These are phyloP conservation scores for Umbellularia californica DNA, from an alignment of 164 flowering plant genomes.

Conservation along the genomic window DNA sequence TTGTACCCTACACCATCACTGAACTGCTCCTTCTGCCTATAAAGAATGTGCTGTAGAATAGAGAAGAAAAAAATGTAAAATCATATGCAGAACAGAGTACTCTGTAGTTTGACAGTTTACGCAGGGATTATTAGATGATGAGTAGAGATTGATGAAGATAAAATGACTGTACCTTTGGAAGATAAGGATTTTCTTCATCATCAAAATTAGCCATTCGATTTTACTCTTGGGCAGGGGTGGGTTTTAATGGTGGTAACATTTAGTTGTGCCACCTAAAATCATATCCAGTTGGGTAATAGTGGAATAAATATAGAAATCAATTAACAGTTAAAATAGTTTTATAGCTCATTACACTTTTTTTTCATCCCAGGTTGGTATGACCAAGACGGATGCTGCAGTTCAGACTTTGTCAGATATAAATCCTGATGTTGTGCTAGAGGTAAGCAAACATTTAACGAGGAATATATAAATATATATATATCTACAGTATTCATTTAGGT, in stretches of 20 bases:
- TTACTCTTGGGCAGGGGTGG: neutral
- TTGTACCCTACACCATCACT: too few relatives aligned
- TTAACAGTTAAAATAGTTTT: neutral
- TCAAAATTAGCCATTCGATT: too few relatives aligned
- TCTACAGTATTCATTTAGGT: neutral
- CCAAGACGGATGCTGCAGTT: slow-evolving; percentile 98
- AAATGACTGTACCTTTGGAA: too few relatives aligned
- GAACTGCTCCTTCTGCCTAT: too few relatives aligned
- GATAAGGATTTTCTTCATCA: too few relatives aligned
- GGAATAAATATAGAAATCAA: neutral
- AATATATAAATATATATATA: neutral
- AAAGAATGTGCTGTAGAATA: too few relatives aligned
- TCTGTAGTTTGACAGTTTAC: too few relatives aligned
- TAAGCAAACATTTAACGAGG: slow-evolving; percentile 14
- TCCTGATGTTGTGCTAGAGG: slow-evolving; percentile 97
- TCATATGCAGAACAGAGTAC: too few relatives aligned
- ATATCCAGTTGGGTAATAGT: neutral
- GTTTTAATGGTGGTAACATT: neutral
- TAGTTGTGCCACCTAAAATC: neutral
- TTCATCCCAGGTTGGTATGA: slow-evolving; percentile 73
- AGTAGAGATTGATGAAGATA: too few relatives aligned
- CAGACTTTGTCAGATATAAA: slow-evolving; percentile 95
- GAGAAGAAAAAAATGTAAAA: too few relatives aligned
- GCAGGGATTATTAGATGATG: too few relatives aligned
- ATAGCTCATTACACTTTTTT: neutral